Base-by-base conservation (phyloP, 176 grass and related monocot genomes). In the Oryza australiensis region DNA sequence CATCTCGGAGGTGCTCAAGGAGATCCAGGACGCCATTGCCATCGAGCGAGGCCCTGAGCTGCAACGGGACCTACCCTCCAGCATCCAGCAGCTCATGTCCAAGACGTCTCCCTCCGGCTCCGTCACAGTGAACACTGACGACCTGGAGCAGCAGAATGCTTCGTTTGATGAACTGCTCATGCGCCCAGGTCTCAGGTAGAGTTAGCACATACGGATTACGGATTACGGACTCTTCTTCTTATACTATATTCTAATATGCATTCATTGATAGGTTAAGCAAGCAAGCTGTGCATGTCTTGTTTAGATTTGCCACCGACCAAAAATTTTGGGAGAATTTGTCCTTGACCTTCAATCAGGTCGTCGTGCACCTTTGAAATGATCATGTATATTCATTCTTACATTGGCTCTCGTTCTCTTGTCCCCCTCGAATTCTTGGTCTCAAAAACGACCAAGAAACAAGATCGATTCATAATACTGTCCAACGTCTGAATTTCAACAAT, bases 1-100 rank as follows among this genome's bases (percentile, higher is more conserved):
- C 16, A 95, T 95, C 64, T 86, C 93, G 5, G 93, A 95, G 80
- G 87, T 99, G 78, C 84, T 95, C 30, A 99, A 99, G 80, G 96
- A 99, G 73, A 94, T 99, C 78, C 96, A 99, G 79, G 90, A 93
- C 11, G 96, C 96, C 43, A 92, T 99, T 29, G 85, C 84, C 59
- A 92, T 99, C 4, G 93, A 95, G 71, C 85, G 67, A 48, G 45
- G 45, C 0, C 45, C 45, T 48, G 45, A 42, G 12, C 45, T 48
- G 7, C 84, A 66, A 11, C 65, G 43, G n/a, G 78, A 81, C 66
- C 46, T 68, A 6, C 77, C 82, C 42, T 75, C 69, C 38, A 26
- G 48, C 12, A 64, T 32, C 14, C 80, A 26, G 55, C 77, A 91
- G 66, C 71, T 79, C 63, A 79, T 79, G 66, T 70, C 66, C 66